Percentiles rank a stretch among this genome's conserved stretches.
These are phyloP conservation scores for Fulvia fulva DNA, from an alignment of 2,329 filamentous ascomycete species.

Conservation along the genomic window DNA sequence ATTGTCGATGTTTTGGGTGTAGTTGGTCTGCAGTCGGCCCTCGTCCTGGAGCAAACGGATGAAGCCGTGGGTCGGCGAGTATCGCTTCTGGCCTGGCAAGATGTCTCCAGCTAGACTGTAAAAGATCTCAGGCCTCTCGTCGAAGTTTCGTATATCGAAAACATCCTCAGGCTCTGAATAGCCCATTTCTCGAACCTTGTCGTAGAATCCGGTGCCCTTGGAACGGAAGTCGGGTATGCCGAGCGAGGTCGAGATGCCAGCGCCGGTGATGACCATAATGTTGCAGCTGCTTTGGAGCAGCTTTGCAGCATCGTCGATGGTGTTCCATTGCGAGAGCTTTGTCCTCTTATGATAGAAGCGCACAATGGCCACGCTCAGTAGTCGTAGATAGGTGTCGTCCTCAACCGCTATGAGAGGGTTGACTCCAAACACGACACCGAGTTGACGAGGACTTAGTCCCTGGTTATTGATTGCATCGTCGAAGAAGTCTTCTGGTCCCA, in stretches of 20 bases:
- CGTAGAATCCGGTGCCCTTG: constrained; percentile 86
- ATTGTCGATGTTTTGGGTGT: constrained; percentile 98
- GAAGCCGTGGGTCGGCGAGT: constrained; percentile 90
- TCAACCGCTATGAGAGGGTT: constrained; percentile 56
- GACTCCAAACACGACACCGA: constrained; percentile 82
- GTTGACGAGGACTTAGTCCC: constrained; percentile 71
- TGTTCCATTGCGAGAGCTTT: constrained; percentile 77
- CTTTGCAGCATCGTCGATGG: constrained; percentile 78
- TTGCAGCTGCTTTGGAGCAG: constrained; percentile 72
- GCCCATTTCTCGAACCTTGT: constrained; percentile 74
- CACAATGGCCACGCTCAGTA: constrained; percentile 73
- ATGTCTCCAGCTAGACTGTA: constrained; percentile 91
- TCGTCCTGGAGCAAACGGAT: constrained; percentile 84
- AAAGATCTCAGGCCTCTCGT: constrained; percentile 81
- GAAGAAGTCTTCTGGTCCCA: constrained; percentile 77
- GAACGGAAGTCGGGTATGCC: constrained; percentile 97
- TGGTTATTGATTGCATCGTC: constrained; percentile 65
- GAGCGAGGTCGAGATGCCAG: constrained; percentile 92
- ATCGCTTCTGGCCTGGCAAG: constrained; percentile 67
- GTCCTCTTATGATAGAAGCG: constrained; percentile 77
- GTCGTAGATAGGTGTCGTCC: constrained; percentile 67
- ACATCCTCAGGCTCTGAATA: constrained; percentile 78
- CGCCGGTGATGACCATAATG: constrained; percentile 90
- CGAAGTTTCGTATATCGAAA: constrained; percentile 86
- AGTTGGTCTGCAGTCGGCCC: constrained; percentile 89